phyloP scores from a whole-genome alignment of 2,329 filamentous ascomycete genomes.

The Microcyclospora pomicola region DNA sequence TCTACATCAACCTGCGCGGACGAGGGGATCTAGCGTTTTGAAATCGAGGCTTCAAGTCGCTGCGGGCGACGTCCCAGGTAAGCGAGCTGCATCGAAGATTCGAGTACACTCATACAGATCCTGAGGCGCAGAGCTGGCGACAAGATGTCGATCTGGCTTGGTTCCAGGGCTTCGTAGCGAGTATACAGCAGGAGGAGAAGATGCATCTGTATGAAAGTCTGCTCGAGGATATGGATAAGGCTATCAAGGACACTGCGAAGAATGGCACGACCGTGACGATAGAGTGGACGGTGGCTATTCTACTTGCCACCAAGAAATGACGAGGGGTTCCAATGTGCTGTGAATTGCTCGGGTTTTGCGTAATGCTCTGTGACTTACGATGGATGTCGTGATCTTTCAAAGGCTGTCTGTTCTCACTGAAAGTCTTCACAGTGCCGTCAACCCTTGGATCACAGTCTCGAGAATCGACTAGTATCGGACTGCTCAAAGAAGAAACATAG shows the following conservation, averaged over 20 bases:
- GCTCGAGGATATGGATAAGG: constrained; percentile 6
- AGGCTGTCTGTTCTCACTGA: too few relatives aligned
- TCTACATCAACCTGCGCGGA: constrained; percentile 8
- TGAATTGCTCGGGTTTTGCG: too few relatives aligned
- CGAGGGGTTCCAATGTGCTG: too few relatives aligned
- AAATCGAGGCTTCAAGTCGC: constrained; percentile 3
- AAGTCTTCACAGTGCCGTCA: too few relatives aligned
- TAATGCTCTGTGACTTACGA: too few relatives aligned
- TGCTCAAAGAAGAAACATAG: too few relatives aligned
- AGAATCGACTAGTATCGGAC: too few relatives aligned
- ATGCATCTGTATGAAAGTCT: constrained; percentile 4
- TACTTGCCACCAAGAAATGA: constrained; percentile 7
- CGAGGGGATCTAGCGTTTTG: constrained; percentile 3
- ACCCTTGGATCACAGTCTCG: too few relatives aligned
- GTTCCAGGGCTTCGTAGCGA: constrained; percentile 7
- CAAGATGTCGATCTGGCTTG: constrained; percentile 8
- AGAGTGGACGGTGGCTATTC: constrained; percentile 8
- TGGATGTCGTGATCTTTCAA: too few relatives aligned
- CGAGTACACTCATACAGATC: constrained; percentile 3
- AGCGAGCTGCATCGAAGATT: constrained; percentile 4
- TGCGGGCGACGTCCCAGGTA: constrained; percentile 1
- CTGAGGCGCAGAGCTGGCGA: constrained; percentile 7
- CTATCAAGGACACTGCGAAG: constrained; percentile 6
- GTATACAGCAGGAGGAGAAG: constrained; percentile 3
- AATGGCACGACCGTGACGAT: constrained; percentile 6